These are phyloP conservation scores for Seiridium cupressi DNA, from an alignment of 2,329 filamentous ascomycete species.

Conservation along the genomic window DNA sequence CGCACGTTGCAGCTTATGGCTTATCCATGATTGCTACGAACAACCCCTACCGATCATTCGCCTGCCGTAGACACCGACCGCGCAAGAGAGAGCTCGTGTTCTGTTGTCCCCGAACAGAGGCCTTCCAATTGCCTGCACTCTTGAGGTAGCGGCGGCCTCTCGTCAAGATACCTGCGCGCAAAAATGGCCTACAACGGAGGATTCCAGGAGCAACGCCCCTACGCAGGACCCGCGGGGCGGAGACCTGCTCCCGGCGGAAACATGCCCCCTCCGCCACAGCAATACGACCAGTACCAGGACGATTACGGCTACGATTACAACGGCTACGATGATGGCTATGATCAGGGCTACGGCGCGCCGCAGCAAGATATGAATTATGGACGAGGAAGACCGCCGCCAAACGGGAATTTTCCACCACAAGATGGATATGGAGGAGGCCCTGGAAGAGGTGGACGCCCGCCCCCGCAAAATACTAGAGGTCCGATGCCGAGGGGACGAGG, in stretches of 20 bases:
- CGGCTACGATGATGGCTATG: slow-evolving; percentile 39
- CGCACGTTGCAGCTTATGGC: background rate
- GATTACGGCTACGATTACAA: slow-evolving; percentile 33
- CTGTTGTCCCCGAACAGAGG: too few species aligned
- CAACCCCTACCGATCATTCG: background rate
- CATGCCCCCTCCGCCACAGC: slow-evolving; percentile 21
- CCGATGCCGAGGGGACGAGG: slow-evolving; percentile 35
- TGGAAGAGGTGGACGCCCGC: slow-evolving; percentile 38
- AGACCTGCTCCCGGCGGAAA: slow-evolving; percentile 31
- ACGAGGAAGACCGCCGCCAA: slow-evolving; percentile 37
- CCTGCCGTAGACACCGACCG: background rate
- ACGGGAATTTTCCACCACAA: slow-evolving; percentile 37
- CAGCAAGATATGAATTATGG: slow-evolving; percentile 44
- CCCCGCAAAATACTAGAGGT: slow-evolving; percentile 39
- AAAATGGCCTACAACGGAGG: slow-evolving; percentile 52
- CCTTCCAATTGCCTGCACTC: too few species aligned
- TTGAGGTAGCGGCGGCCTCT: background rate
- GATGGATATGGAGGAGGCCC: slow-evolving; percentile 42
- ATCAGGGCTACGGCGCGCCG: slow-evolving; percentile 35
- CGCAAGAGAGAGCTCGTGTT: too few species aligned
- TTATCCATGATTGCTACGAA: background rate
- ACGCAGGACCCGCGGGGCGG: slow-evolving; percentile 43
- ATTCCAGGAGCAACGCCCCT: slow-evolving; percentile 47
- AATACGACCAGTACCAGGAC: slow-evolving; percentile 18
- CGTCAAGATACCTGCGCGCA: slow-evolving; percentile 1